phyloP scores from a whole-genome alignment of 495 filamentous ascomycete species.

The Xanthoparmelia taractica region DNA sequence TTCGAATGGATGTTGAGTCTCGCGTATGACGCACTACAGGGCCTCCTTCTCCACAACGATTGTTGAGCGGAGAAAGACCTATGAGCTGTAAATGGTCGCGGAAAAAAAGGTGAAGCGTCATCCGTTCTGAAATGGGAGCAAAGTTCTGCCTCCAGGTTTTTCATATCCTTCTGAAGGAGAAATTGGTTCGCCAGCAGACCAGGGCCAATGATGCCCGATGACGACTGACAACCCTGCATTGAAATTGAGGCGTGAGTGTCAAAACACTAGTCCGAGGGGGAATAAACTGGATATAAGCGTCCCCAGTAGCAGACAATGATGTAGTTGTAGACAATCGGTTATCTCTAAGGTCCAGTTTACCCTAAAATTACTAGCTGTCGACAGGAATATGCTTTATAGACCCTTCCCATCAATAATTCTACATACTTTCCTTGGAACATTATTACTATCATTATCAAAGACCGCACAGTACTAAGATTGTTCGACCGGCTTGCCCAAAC shows the following conservation, averaged over 20 bases:
- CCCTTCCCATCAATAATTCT: not conserved
- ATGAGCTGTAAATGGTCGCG: not conserved
- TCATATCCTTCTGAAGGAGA: not conserved
- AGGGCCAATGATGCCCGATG: not conserved
- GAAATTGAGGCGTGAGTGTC: not conserved
- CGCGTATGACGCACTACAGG: not conserved
- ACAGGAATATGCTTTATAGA: not conserved
- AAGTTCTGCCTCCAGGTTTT: not conserved
- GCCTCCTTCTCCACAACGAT: not conserved
- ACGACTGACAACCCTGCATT: not conserved
- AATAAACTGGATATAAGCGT: not conserved
- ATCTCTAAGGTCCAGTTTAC: not conserved
- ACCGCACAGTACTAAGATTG: not conserved
- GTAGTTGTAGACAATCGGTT: not conserved
- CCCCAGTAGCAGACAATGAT: not conserved
- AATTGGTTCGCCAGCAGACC: not conserved
- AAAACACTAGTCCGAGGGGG: not conserved
- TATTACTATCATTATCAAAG: not conserved
- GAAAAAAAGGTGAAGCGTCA: not conserved
- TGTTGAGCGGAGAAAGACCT: not conserved
- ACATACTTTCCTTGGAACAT: no score
- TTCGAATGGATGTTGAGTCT: not conserved
- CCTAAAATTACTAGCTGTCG: not conserved
- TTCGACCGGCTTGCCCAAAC: not conserved
- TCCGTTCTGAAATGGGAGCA: not conserved